phyloP scores from a whole-genome alignment of 441 rosid genomes.

The Jatropha multifida region DNA sequence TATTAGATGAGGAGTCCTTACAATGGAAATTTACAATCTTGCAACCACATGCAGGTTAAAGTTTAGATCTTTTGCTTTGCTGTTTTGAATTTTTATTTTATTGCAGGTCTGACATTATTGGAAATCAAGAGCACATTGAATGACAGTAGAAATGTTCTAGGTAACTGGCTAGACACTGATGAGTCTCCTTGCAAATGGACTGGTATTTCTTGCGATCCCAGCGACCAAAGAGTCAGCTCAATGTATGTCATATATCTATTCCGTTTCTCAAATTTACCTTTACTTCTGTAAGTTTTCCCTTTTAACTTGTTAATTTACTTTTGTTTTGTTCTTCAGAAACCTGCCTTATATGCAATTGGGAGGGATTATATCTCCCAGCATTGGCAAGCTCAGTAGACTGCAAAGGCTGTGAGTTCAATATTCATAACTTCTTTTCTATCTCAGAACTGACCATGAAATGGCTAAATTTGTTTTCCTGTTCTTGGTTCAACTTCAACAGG shows the following conservation, averaged over 20 bases:
- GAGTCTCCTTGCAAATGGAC: slow-evolving; percentile 90
- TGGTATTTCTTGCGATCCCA: slow-evolving; percentile 73
- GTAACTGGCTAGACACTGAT: slow-evolving; percentile 74
- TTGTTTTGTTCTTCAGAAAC: slow-evolving; percentile 50
- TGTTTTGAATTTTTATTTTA: slow-evolving; percentile 6
- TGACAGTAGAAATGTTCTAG: slow-evolving; percentile 64
- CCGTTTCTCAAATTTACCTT: neutral
- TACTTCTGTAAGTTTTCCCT: neutral
- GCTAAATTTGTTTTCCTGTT: neutral
- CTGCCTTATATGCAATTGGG: slow-evolving; percentile 86
- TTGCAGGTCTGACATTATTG: slow-evolving; percentile 67
- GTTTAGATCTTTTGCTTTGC: slow-evolving; percentile 20
- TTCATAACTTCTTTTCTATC: neutral
- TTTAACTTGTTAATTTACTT: neutral
- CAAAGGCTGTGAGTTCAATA: slow-evolving; percentile 75
- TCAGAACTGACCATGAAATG: neutral
- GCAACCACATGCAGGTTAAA: slow-evolving; percentile 6
- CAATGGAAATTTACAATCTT: neutral
- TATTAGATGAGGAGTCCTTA: neutral
- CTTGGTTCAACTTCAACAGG: slow-evolving; percentile 35
- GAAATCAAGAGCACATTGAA: slow-evolving; percentile 68
- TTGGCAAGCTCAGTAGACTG: slow-evolving; percentile 72
- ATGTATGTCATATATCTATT: slow-evolving; percentile 41
- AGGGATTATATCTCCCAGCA: slow-evolving; percentile 84
- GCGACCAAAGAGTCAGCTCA: slow-evolving; percentile 66